Percentiles rank a stretch among this genome's conserved stretches.
phyloP scores from a whole-genome alignment of 768 basidiomycete genomes.

The Leccinum sublutescens region DNA sequence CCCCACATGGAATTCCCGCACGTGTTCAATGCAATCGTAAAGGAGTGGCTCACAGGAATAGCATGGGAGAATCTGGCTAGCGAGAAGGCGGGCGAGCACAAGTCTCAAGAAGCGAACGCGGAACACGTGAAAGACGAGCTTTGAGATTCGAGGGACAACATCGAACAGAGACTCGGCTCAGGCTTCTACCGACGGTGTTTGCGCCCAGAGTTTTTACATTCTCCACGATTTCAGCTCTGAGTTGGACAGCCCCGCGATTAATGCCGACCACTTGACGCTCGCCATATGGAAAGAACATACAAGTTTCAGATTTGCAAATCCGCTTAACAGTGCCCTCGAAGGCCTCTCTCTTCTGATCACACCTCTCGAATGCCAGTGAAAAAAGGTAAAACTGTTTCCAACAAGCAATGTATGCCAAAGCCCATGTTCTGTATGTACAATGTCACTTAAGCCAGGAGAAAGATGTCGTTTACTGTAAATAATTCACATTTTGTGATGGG shows the following conservation, averaged over 20 bases:
- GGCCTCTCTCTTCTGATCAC: background rate
- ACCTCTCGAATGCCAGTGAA: background rate
- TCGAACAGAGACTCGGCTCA: background rate
- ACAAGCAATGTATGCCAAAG: background rate
- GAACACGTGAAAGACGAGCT: constrained; percentile 15
- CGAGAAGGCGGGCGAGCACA: background rate
- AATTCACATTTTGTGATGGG: background rate
- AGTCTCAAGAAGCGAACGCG: background rate
- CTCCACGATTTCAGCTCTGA: background rate
- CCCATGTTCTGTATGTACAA: background rate
- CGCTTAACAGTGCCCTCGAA: background rate
- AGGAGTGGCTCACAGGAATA: constrained; percentile 46
- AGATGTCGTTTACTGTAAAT: background rate
- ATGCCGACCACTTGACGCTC: background rate
- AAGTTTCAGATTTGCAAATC: background rate
- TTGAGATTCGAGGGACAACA: constrained; percentile 5
- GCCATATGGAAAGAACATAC: background rate
- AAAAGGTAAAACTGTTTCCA: background rate
- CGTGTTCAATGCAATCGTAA: constrained; percentile 50
- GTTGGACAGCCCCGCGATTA: background rate
- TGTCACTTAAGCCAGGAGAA: background rate
- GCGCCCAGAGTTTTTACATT: background rate
- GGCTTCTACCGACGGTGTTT: background rate
- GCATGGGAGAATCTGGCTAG: background rate
- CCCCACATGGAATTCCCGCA: constrained; percentile 59